A percentile compares a stretch with the other conserved stretches of the same genome.
Conservation (phyloP, 352 stramenopile genomes). For the Phytophthora crassamura region DNA sequence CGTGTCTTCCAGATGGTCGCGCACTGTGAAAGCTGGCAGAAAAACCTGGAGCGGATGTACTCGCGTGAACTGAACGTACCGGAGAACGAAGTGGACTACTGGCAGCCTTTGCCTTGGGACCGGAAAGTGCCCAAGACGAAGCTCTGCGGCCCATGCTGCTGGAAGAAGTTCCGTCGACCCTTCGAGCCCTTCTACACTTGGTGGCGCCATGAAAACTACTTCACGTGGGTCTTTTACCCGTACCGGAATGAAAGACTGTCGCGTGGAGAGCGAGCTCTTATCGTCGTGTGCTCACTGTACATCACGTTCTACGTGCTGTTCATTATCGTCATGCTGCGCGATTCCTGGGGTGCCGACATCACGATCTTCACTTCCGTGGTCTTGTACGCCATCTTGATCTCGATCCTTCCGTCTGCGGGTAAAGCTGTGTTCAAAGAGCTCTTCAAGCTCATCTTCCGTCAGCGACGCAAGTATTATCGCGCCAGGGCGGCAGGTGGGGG, state of each 20-base stretch:
- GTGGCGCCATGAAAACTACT: constrained; percentile 83
- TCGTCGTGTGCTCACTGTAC: constrained; percentile 74
- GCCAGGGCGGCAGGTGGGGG: constrained; percentile 46
- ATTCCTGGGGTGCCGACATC: constrained; percentile 44
- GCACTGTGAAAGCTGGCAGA: constrained; percentile 64
- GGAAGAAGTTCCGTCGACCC: constrained; percentile 64
- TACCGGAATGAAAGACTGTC: constrained; percentile 72
- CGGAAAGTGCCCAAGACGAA: constrained; percentile 74
- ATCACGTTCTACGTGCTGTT: constrained; percentile 82
- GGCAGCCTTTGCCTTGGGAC: constrained; percentile 74
- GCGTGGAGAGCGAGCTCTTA: constrained; percentile 64
- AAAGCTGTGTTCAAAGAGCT: constrained; percentile 81
- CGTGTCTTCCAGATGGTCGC: constrained; percentile 68
- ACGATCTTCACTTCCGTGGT: constrained; percentile 49
- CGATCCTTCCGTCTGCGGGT: constrained; percentile 58
- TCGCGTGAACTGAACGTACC: constrained; percentile 55
- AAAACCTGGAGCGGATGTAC: constrained; percentile 71
- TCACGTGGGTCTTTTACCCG: constrained; percentile 77
- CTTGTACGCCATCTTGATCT: constrained; percentile 62
- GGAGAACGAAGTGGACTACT: constrained; percentile 77
- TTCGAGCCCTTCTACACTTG: constrained; percentile 79
- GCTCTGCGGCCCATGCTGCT: constrained; percentile 68
- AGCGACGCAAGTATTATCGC: constrained; percentile 73
- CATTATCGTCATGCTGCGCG: constrained; percentile 65
- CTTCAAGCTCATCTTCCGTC: constrained; percentile 79